Evolutionary conservation across 768 basidiomycete species (phyloP).

Genomic region (Butyriboletus loyo): DNA sequence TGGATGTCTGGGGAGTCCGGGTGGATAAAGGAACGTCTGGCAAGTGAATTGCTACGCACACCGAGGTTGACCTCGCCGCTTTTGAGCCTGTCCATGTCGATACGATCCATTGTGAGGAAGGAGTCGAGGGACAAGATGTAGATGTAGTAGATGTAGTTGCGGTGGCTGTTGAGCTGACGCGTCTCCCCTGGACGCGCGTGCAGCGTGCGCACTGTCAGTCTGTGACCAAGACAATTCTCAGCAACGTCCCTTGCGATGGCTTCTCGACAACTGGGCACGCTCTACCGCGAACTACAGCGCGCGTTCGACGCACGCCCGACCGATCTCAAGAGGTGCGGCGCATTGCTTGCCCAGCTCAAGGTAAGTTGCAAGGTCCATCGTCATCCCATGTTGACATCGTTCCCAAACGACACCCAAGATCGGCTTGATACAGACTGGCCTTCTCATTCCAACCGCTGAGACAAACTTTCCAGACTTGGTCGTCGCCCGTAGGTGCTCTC

Average conservation of each 20-base stretch:
- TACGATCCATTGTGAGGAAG: constrained; percentile 47
- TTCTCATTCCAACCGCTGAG: constrained; percentile 70
- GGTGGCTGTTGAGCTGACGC: constrained; percentile 46
- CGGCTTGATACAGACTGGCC: constrained; percentile 71
- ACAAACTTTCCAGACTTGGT: constrained; percentile 64
- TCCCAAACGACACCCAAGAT: constrained; percentile 43
- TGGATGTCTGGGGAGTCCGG: constrained; percentile 70
- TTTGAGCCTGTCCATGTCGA: constrained; percentile 88
- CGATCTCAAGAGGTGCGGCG: constrained; percentile 65
- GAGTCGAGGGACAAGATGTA: constrained; percentile 19
- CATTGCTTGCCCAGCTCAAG: constrained; percentile 72
- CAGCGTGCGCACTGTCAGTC: background rate
- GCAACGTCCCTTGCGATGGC: constrained; percentile 39
- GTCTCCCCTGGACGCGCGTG: constrained; percentile 42
- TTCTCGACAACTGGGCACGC: constrained; percentile 48
- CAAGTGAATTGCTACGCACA: constrained; percentile 47
- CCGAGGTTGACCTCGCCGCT: constrained; percentile 95
- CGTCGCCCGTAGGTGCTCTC: constrained; percentile 61
- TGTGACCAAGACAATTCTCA: background rate
- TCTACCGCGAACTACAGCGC: constrained; percentile 65
- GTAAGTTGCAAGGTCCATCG: constrained; percentile 32
- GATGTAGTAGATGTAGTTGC: background rate
- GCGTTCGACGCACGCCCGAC: constrained; percentile 64
- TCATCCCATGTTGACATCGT: background rate
- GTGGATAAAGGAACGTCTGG: background rate